These are phyloP conservation scores for Cladophialophora carrionii DNA, from an alignment of 2,329 filamentous ascomycete species.

Conservation along the genomic window DNA sequence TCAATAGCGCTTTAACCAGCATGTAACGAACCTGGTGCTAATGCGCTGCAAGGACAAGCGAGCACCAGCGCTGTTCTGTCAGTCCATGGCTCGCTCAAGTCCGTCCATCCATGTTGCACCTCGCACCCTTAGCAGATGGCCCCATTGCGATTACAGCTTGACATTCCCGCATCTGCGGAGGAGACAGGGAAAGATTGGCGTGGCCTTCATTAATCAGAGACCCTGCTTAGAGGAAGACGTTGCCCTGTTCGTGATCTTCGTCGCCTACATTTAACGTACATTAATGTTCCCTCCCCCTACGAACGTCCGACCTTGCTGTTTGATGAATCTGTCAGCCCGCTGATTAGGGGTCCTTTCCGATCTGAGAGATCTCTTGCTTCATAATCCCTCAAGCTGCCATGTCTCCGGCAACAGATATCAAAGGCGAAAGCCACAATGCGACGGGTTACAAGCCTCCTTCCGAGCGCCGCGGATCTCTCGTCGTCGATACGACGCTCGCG, in stretches of 20 bases:
- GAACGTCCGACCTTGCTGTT: background rate
- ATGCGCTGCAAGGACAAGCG: background rate
- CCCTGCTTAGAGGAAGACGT: background rate
- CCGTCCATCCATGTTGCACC: background rate
- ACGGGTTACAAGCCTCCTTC: slow-evolving; percentile 8
- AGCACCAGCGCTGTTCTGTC: background rate
- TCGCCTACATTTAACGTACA: background rate
- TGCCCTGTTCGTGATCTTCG: background rate
- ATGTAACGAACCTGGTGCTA: slow-evolving; percentile 1
- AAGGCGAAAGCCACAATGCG: background rate
- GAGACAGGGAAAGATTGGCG: background rate
- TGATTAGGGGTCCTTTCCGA: background rate
- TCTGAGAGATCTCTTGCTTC: background rate
- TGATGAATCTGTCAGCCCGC: background rate
- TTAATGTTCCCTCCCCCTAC: background rate
- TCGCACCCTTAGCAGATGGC: background rate
- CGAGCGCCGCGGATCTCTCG: slow-evolving; percentile 28
- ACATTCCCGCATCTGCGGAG: background rate
- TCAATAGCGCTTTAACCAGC: background rate
- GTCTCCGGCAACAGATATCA: slow-evolving; percentile 6
- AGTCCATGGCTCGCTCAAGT: slow-evolving; percentile 13
- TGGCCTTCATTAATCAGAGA: background rate
- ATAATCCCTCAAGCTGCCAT: background rate
- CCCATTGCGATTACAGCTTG: background rate
- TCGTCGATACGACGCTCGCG: slow-evolving; percentile 33